Evolutionary conservation across 1,284 basidiomycete genomes (phyloP).

Genomic region (Exsudoporus floridanus): DNA sequence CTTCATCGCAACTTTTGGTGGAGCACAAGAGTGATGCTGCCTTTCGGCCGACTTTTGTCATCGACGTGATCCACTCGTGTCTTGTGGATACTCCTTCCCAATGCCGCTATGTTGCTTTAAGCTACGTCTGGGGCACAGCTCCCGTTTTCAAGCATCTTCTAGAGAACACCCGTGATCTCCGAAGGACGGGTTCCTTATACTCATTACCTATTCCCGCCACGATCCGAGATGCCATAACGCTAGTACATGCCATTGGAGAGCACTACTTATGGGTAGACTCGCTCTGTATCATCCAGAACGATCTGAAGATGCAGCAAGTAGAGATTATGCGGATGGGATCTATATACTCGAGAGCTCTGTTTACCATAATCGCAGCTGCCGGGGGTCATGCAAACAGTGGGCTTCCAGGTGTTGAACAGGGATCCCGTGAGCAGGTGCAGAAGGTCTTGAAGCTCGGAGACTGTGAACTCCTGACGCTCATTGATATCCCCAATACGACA

Average conservation of each 20-base stretch:
- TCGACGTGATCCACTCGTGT: constrained; percentile 20
- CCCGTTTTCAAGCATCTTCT: constrained; percentile 16
- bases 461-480: constrained; percentile 10
- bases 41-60: constrained; percentile 15
- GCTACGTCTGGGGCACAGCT: constrained; percentile 23
- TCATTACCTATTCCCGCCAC: constrained; percentile 19
- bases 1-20: neutral
- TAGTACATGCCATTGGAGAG: constrained; percentile 22
- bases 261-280: constrained; percentile 29
- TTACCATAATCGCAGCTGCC: constrained; percentile 23
- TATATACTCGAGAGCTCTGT: constrained; percentile 19
- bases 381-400: constrained; percentile 18
- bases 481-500: constrained; percentile 3
- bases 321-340: constrained; percentile 24
- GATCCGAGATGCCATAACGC: constrained; percentile 21
- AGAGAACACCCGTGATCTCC: constrained; percentile 14
- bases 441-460: constrained; percentile 7
- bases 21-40: neutral
- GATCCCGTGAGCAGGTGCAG: constrained; percentile 10
- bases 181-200: neutral
- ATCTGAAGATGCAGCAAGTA: constrained; percentile 16
- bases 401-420: constrained; percentile 8
- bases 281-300: constrained; percentile 24
- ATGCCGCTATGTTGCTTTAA: constrained; percentile 26
- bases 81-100: constrained; percentile 12